Base-by-base conservation (phyloP, 78 protist species). In the Dictyostelium capitatum region DNA sequence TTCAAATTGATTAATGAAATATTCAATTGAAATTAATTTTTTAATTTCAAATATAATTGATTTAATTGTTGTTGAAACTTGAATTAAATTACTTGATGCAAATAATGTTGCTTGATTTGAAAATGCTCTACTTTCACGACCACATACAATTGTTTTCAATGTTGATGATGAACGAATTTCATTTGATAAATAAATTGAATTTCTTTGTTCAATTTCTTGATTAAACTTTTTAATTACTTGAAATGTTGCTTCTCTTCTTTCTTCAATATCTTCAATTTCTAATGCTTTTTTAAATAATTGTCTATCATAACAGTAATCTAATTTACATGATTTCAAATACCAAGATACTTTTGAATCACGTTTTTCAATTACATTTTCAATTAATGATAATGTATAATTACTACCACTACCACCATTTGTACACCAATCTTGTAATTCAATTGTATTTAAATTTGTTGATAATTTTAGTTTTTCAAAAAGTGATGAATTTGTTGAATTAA, bases 111-210 rank as follows among this genome's bases (percentile, higher is more conserved):
- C 95, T 32, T 91, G 95, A 37, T 91, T 91, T 7, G 92, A 82
- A 10, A 91, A 91, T 0, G 95, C 95, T 11, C 95, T 32, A 47
- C 83, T 72, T 30, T 91, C 95, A 50, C 95, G 51, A 25, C 95
- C 95, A 3, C 57, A 89, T 9, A 91, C 92, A 7, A 91, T 59
- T 6, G 17, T 67, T 47, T 67, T 67, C 7, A 12, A 48, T 11
- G 12, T 30, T 9, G 12, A 20, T 15, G 50, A 20, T 15, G 72
- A 90, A 47, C 95, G 81, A 41, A 91, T 54, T 43, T 82, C 72
- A 28, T 62, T 80, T 11, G 95, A 72, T 4, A 91, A 53, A n/a
- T 72, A 67, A 20, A 54, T 64, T 5, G 77, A 78, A 28, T 91
- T 91, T 17, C 50, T 32, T 19, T 41, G 11, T 37, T 91, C 95